Evolutionary conservation across 768 basidiomycete genomes (phyloP).

Genomic region (Termitomyces sp.): DNA sequence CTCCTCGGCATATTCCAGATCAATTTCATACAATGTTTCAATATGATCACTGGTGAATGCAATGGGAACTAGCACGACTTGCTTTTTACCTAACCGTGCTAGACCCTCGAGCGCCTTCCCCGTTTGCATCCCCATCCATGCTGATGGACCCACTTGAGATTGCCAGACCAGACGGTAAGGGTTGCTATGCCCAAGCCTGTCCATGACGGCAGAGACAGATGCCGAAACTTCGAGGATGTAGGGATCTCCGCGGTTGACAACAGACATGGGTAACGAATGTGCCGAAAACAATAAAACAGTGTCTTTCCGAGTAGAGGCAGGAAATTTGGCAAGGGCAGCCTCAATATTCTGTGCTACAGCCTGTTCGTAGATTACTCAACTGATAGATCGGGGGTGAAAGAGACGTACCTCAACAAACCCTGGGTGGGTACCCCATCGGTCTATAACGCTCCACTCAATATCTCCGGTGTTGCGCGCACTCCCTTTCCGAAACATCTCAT

Average conservation of each 20-base stretch:
- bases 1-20: slow-evolving; percentile 89
- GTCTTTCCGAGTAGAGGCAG: slow-evolving; percentile 61
- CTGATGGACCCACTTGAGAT: slow-evolving; percentile 92
- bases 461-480: slow-evolving; percentile 55
- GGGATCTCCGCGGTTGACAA: slow-evolving; percentile 98
- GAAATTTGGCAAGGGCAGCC: slow-evolving; percentile 73
- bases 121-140: slow-evolving; percentile 99
- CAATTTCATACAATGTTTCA: slow-evolving; percentile 95
- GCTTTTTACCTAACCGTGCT: slow-evolving; percentile 69
- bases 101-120: slow-evolving; percentile 85
- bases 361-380: slow-evolving; percentile 32
- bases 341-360: slow-evolving; percentile 89
- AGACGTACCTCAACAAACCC: slow-evolving; percentile 85
- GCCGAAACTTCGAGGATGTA: slow-evolving; percentile 95
- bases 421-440: slow-evolving; percentile 94
- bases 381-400: background rate
- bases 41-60: slow-evolving; percentile 99
- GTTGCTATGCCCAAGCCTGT: slow-evolving; percentile 69
- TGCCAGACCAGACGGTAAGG: slow-evolving; percentile 97
- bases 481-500: slow-evolving; percentile 76
- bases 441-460: slow-evolving; percentile 95
- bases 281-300: slow-evolving; percentile 92
- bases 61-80: slow-evolving; percentile 83
- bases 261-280: slow-evolving; percentile 95
- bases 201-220: slow-evolving; percentile 91